phyloP scores from a whole-genome alignment of 805 yeast species.

The Lachancea kluyveri region DNA sequence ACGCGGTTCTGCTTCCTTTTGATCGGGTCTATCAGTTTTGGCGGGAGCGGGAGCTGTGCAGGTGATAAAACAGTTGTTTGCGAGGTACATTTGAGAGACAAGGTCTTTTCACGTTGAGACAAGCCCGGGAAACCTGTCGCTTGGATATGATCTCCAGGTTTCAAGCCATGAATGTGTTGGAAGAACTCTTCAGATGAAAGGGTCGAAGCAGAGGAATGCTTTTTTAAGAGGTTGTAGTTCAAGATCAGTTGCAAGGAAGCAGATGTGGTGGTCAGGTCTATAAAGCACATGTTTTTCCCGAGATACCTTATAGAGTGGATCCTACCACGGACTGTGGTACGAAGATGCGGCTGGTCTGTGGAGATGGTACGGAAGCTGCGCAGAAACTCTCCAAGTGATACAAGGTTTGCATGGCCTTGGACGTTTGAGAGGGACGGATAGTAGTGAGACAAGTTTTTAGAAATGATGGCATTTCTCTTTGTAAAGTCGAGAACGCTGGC shows the following conservation, averaged over 20 bases:
- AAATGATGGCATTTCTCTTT: conserved; percentile 16
- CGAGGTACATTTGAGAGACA: conserved; percentile 56
- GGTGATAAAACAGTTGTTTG: conserved; percentile 57
- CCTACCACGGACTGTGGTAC: conserved; percentile 18
- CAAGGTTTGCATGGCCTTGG: too few relatives aligned
- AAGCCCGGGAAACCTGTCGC: conserved; percentile 66
- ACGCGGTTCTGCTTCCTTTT: conserved; percentile 63
- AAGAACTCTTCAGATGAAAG: conserved; percentile 8
- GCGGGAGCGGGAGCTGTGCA: conserved; percentile 65
- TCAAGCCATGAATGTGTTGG: conserved; percentile 29
- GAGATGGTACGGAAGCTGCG: conserved; percentile 5
- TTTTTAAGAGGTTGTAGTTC: conserved; percentile 14
- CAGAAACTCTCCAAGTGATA: conserved; percentile 12
- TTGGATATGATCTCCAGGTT: conserved; percentile 67
- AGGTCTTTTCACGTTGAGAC: conserved; percentile 65
- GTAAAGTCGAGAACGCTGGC: conserved; percentile 18
- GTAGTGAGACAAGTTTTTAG: conserved; percentile 10
- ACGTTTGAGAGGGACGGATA: conserved; percentile 27
- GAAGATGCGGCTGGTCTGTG: conserved; percentile 3
- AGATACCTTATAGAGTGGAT: conserved; percentile 25
- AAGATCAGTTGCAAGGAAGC: conserved; percentile 22
- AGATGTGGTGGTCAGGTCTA: conserved; percentile 17
- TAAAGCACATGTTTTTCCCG: conserved; percentile 30
- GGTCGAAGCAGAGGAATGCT: neutral
- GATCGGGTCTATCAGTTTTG: conserved; percentile 46